A percentile compares a stretch with the other conserved stretches of the same genome.
phyloP scores from a whole-genome alignment of 352 stramenopile species.

The Plasmopara halstedii region DNA sequence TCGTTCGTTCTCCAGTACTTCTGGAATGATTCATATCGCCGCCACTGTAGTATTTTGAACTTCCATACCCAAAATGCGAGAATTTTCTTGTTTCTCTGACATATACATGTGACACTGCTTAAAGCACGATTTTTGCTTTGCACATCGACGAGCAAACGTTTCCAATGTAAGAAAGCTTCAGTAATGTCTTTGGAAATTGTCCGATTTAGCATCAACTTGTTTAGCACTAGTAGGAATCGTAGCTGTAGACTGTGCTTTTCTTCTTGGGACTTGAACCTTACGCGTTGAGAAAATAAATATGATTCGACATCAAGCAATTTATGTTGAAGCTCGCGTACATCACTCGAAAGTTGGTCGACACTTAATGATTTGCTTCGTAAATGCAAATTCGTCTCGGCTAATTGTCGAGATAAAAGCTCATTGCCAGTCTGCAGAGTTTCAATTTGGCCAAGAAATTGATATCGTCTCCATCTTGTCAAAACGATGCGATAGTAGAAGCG shows the following conservation, averaged over 20 bases:
- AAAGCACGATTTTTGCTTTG: slow-evolving; percentile 7
- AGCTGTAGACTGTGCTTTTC: slow-evolving; percentile 1
- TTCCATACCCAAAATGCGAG: slow-evolving; percentile 28
- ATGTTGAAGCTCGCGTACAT: slow-evolving; percentile 8
- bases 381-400: slow-evolving; percentile 3
- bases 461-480: slow-evolving; percentile 21
- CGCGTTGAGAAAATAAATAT: slow-evolving; percentile 1
- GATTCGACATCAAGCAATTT: slow-evolving; percentile 12
- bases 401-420: slow-evolving; percentile 1
- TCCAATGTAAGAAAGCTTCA: slow-evolving; percentile 23
- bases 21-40: slow-evolving; percentile 8
- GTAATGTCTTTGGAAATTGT: slow-evolving; percentile 10
- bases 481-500: slow-evolving; percentile 12
- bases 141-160: neutral
- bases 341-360: slow-evolving; percentile 10
- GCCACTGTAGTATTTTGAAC: slow-evolving; percentile 5
- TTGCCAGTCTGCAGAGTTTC: slow-evolving; percentile 4
- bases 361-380: slow-evolving; percentile 8
- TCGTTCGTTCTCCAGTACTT: slow-evolving; percentile 5
- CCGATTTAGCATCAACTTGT: slow-evolving; percentile 11
- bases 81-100: slow-evolving; percentile 6
- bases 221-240: slow-evolving; percentile 1
- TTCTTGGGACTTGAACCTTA: neutral
- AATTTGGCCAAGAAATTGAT: slow-evolving; percentile 12
- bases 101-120: slow-evolving; percentile 8